Evolutionary conservation across 2,329 filamentous ascomycete species (phyloP), one percentile per base, ranked within the genome.

Genomic region (Graphium sp.): DNA sequence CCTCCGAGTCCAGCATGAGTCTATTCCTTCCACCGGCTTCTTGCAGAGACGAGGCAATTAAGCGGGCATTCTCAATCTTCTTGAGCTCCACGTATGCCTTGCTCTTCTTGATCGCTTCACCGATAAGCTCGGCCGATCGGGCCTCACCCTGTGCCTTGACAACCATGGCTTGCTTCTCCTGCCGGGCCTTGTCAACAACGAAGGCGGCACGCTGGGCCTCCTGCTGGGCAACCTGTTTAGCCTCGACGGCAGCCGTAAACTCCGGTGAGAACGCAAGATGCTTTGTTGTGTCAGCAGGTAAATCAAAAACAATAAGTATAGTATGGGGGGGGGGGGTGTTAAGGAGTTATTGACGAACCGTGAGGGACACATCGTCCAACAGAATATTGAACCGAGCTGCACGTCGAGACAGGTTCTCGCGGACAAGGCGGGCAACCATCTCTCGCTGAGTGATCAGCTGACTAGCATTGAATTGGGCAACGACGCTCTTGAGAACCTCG

Each of bases 31-130:
- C 76, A 34, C 81, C 80, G 33, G 66, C 67, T 53, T 91, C 83
- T 55, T 94, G 82, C 44, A 98, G 53, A 41, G 92, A 75, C 41
- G 66, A 55, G n/a, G 89, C 89, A 54, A 98, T 92, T 32, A 72
- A 67, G 40, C 82, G 70, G 6, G 89, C 89, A 46, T 94, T 98
- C 62, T 98, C 89, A 45, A 98, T 92, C 66, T 92, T 89, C 60
- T 91, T 82, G 49, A 98, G 70, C 57, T 95, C 89, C 38, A 98
- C 73, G 53, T 98, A 98, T 39, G 83, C 79, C 60, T 85, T 79
- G 63, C 70, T 91, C 78, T 95, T 98, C 81, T 95, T 98, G 74
- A 98, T 92, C 36, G 89, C 89, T 30, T 98, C 89, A 56, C 89
- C 89, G 46, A 98, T 94, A 38, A 98, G 75, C 60, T 98, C 85